These are phyloP conservation scores for Penicillium cinerascens DNA, from an alignment of 495 filamentous ascomycete genomes.

Conservation along the genomic window DNA sequence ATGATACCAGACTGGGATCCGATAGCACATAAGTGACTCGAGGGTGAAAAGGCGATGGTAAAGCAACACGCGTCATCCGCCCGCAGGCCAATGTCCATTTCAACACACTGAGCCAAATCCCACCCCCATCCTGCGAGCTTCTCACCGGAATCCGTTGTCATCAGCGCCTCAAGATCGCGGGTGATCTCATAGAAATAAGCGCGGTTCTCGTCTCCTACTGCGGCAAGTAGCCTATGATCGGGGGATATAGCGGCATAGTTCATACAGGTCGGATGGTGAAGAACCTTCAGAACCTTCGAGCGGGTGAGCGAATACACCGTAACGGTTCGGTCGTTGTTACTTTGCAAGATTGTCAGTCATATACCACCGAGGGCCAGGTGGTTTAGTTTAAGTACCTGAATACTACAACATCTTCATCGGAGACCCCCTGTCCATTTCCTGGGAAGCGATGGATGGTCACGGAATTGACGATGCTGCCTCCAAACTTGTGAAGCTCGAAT, in stretches of 20 bases:
- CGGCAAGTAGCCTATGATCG: slow-evolving; percentile 73
- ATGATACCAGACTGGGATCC: slow-evolving; percentile 71
- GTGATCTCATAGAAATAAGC: slow-evolving; percentile 71
- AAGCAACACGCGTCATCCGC: slow-evolving; percentile 55
- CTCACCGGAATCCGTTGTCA: slow-evolving; percentile 43
- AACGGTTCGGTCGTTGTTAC: slow-evolving; percentile 88
- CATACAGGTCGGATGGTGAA: slow-evolving; percentile 74
- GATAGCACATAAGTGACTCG: slow-evolving; percentile 63
- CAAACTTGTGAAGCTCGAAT: slow-evolving; percentile 50
- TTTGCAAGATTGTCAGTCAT: slow-evolving; percentile 23
- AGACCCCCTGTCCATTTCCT: slow-evolving; percentile 40
- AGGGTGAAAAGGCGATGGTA: slow-evolving; percentile 68
- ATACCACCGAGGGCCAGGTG: not conserved
- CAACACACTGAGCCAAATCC: slow-evolving; percentile 31
- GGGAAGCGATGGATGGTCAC: slow-evolving; percentile 63
- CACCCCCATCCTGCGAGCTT: slow-evolving; percentile 40
- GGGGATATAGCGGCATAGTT: slow-evolving; percentile 93
- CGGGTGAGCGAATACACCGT: slow-evolving; percentile 70
- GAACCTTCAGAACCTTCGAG: slow-evolving; percentile 56
- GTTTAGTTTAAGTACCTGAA: slow-evolving; percentile 48
- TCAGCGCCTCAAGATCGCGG: slow-evolving; percentile 35
- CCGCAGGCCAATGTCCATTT: slow-evolving; percentile 35
- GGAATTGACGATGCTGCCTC: slow-evolving; percentile 64
- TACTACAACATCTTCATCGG: slow-evolving; percentile 60
- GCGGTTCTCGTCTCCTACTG: slow-evolving; percentile 79